Base-by-base conservation (phyloP, 805 yeast genomes). In the Candida pseudoglaebosa region DNA sequence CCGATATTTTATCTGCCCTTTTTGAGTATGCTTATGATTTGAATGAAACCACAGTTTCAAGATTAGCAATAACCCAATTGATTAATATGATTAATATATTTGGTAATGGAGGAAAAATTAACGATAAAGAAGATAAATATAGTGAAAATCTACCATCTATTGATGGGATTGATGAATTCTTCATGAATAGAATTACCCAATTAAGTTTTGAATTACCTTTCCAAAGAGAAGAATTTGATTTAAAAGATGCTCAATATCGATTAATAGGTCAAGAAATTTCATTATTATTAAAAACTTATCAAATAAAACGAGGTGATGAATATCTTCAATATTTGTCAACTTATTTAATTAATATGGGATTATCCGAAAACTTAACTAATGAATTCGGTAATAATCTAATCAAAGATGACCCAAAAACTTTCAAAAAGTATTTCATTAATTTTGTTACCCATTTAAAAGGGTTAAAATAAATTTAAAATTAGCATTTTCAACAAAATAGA, bases 151-250 rank as follows among this genome's bases (percentile, higher is more conserved):
- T 76, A 17, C 69, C 72, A 8, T 64, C 73, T 18, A 63, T 85
- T 36, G 90, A 83, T 13, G 86, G 93, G 5, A 76, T 86, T 35
- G 82, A 84, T 40, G 80, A 77, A 31, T 77, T 78, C 52, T 71
- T 90, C 42, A 77, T 86, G 59, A 78, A 80, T 36, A 82, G 80
- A 47, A 70, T 79, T 19, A 73, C 89, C 3, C 74, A 82, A 36
- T 63, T 86, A 39, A 71, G 82, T 24, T 84, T 88, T 65, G 90
- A 87, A 57, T 66, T 88, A 34, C 87, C 95, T n/a, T 81, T 86
- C 56, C 80, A 83, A 48, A 75, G 80, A 24, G 73, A 74, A 22
- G 73, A 71, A 26, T 80, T 82, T 50, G 77, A 82, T 52, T 65
- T 80, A 35, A 77, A 78, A 46, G 96, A 89, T 57, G 95, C 95